Base-by-base conservation (phyloP, 1,284 basidiomycete species). In the Stereum hirsutum region DNA sequence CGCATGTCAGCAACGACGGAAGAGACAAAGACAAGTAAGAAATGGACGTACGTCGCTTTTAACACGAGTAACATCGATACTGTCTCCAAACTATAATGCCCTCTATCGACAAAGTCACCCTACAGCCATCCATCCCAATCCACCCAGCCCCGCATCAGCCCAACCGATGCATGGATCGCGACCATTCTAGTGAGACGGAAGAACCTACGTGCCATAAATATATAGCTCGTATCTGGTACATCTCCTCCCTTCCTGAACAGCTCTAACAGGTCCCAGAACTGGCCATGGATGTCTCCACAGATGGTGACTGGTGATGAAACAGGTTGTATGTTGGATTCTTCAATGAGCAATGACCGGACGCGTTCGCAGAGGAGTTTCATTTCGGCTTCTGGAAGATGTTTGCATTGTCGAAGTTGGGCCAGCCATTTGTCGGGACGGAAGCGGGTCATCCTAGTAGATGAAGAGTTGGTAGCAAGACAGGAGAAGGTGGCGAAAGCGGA, bases 71-170 rank as follows among this genome's bases (percentile, higher is more conserved):
- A 61, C 45, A 97, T 64, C 10, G 92, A 94, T 7, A 98, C 83
- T 0, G 94, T 98, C 65, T 98, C 94, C n/a, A 98, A 65, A 57
- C 86, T 92, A 60, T 97, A 97, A 62, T 96, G 92, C 10, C 95
- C 95, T 49, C 94, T 74, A 66, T 98, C 95, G 28, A 98, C 94
- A 64, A 98, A 98, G 64, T 98, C 94, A 42, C 94, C 94, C 92
- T 95, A 58, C 41, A 44, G 27, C 14, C 20, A 35, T 28, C 39
- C 31, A 43, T 25, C 25, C n/a, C 20, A 37, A 20, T 4, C 12
- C 19, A 36, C 15, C 17, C 34, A 15, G 0, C 34, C n/a, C 15
- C 34, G 20, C 34, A 36, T 12, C 6, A 14, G 6, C 21, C 14
- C 37, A 23, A 15, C 14, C 19, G 21, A n/a, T 4, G 15, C 37